These are phyloP conservation scores for Trametes elegans DNA, from an alignment of 768 basidiomycete genomes.

Conservation along the genomic window DNA sequence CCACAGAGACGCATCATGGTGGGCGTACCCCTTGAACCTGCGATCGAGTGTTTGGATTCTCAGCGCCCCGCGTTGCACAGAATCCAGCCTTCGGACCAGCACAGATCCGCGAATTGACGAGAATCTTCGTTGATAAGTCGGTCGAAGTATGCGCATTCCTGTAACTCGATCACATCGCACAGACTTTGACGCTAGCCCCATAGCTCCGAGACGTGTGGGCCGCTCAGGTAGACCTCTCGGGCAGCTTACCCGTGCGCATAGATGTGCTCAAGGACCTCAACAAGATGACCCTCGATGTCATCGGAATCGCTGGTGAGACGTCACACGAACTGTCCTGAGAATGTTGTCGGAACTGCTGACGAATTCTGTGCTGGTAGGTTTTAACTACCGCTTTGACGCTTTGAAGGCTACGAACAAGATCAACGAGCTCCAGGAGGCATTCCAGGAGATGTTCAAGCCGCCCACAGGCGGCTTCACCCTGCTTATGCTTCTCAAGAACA, in stretches of 20 bases:
- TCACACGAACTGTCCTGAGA: too few species aligned
- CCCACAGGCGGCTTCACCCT: not conserved
- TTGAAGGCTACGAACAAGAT: constrained; percentile 24
- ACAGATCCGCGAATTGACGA: constrained; percentile 56
- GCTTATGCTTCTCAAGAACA: constrained; percentile 7
- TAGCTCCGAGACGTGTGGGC: constrained; percentile 26
- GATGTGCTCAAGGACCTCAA: constrained; percentile 35
- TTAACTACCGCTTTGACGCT: constrained; percentile 33
- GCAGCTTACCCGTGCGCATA: constrained; percentile 22
- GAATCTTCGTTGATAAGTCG: constrained; percentile 57
- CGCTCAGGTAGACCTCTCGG: constrained; percentile 31
- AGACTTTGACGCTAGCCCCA: not conserved
- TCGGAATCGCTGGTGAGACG: constrained; percentile 44
- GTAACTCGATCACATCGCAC: too few species aligned
- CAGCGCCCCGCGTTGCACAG: constrained; percentile 30
- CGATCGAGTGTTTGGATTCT: not conserved
- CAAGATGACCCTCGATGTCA: constrained; percentile 41
- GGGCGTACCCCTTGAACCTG: not conserved
- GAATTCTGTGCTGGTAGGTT: constrained; percentile 24
- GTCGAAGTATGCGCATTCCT: constrained; percentile 35
- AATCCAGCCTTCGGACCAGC: constrained; percentile 66
- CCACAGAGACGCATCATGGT: constrained; percentile 32
- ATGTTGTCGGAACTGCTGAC: too few species aligned
- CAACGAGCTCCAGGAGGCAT: constrained; percentile 33
- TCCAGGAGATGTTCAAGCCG: constrained; percentile 25